Percentiles rank a stretch among this genome's conserved stretches.
Conservation (phyloP, 441 rosid genomes). For the Eugenia klotzschiana region DNA sequence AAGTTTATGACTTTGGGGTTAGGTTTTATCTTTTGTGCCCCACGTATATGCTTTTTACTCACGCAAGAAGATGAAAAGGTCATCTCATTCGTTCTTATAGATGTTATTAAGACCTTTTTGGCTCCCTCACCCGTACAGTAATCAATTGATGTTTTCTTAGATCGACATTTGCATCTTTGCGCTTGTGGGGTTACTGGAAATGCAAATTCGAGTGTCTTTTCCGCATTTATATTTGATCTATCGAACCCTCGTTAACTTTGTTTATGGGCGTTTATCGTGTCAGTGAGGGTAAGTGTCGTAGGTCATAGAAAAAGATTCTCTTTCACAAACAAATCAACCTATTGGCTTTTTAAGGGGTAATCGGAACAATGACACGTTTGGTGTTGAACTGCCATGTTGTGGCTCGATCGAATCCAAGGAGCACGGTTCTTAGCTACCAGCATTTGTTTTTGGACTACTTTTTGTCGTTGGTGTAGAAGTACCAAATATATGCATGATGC, state of each 20-base stretch:
- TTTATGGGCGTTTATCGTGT: not conserved
- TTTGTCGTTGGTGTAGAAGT: not conserved
- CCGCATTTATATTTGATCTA: not conserved
- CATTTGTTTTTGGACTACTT: not conserved
- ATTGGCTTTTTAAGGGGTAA: not conserved
- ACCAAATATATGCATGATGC: not conserved
- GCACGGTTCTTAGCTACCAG: not conserved
- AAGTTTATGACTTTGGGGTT: not conserved
- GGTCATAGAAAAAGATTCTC: not conserved
- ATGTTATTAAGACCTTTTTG: not conserved
- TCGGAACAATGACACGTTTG: not conserved
- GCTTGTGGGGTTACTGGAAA: not conserved
- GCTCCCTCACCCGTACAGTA: not conserved
- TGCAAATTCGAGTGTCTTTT: not conserved
- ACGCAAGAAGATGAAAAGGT: not conserved
- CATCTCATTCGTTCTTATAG: not conserved
- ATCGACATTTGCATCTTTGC: not conserved
- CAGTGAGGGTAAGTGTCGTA: not conserved
- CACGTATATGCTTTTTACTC: not conserved
- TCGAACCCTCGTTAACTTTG: not conserved
- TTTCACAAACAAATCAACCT: not conserved
- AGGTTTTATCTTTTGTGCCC: not conserved
- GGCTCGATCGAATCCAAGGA: not conserved
- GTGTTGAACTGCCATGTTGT: not conserved
- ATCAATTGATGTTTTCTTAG: not conserved